A percentile compares a stretch with the other conserved stretches of the same genome.
These are phyloP conservation scores for Colletotrichum truncatum DNA, from an alignment of 2,329 filamentous ascomycete genomes.

Conservation along the genomic window DNA sequence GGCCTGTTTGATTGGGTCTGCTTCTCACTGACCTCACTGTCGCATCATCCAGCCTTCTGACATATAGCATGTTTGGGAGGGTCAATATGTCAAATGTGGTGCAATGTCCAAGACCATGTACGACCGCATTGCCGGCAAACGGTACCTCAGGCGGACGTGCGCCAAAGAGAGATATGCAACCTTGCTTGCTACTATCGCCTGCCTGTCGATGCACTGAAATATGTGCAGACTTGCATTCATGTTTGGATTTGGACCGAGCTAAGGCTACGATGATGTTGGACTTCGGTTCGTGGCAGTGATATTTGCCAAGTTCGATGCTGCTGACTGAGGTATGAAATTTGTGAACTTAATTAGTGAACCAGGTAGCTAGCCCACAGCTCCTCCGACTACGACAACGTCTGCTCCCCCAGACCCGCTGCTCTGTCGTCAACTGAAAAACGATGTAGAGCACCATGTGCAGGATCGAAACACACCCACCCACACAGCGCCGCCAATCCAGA, in stretches of 20 bases:
- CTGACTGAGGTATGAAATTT: neutral
- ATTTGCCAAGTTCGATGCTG: neutral
- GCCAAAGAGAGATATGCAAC: neutral
- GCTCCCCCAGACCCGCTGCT: neutral
- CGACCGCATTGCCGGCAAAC: slow-evolving; percentile 22
- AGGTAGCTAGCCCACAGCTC: neutral
- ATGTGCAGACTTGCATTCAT: neutral
- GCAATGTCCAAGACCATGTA: neutral
- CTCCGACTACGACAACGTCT: neutral
- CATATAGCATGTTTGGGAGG: slow-evolving; percentile 1
- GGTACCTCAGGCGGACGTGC: slow-evolving; percentile 3
- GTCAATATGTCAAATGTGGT: slow-evolving; percentile 1
- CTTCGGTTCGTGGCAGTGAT: too few species aligned
- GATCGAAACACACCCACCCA: slow-evolving; percentile 9
- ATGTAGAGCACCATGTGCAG: neutral
- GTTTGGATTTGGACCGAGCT: neutral
- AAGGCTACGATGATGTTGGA: too few species aligned
- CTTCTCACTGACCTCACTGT: slow-evolving; percentile 26
- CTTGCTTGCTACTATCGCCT: neutral
- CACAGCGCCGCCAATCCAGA: slow-evolving; percentile 12
- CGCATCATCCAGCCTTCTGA: slow-evolving; percentile 17
- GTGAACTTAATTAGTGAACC: too few species aligned
- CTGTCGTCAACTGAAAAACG: neutral
- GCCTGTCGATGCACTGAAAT: slow-evolving; percentile 7
- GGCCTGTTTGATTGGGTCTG: neutral